phyloP scores from a whole-genome alignment of 2,329 filamentous ascomycete genomes.

The Fusarium armeniacum region DNA sequence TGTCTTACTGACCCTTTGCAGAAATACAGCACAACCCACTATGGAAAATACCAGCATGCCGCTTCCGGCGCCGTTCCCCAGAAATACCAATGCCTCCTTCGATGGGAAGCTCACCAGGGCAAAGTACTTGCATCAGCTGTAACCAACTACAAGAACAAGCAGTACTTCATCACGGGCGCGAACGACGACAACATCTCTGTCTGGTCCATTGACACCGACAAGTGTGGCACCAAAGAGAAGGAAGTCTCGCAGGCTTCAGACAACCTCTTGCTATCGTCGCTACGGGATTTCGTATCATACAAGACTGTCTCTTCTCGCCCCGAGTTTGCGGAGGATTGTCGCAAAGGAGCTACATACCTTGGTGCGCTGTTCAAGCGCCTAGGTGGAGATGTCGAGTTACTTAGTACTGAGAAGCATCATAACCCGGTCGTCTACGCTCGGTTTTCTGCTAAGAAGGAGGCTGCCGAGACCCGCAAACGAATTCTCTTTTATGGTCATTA shows the following conservation, averaged over 20 bases:
- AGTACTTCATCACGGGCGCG: conserved; percentile 93
- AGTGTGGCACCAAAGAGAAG: conserved; percentile 55
- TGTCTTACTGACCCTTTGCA: conserved; percentile 49
- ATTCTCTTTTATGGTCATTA: conserved; percentile 99
- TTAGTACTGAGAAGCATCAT: conserved; percentile 82
- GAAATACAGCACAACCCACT: conserved; percentile 77
- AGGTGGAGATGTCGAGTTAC: conserved; percentile 88
- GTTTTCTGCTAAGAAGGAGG: conserved; percentile 81
- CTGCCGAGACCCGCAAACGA: conserved; percentile 78
- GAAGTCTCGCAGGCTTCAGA: conserved; percentile 57
- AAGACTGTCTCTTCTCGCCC: conserved; percentile 91
- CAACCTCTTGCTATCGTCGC: conserved; percentile 75
- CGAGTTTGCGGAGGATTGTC: conserved; percentile 91
- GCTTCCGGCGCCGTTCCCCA: conserved; percentile 73
- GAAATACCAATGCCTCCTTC: conserved; percentile 83
- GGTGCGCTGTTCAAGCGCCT: conserved; percentile 92
- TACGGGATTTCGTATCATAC: conserved; percentile 90
- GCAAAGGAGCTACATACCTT: conserved; percentile 90
- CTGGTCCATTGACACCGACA: conserved; percentile 77
- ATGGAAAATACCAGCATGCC: conserved; percentile 67
- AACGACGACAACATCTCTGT: conserved; percentile 92
- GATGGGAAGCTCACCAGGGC: conserved; percentile 87
- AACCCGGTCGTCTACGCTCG: conserved; percentile 96
- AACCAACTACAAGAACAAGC: conserved; percentile 75
- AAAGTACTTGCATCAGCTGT: conserved; percentile 88